Evolutionary conservation across 768 basidiomycete species (phyloP), one percentile per base, ranked within the genome.

Genomic region (Suillus clintonianus): DNA sequence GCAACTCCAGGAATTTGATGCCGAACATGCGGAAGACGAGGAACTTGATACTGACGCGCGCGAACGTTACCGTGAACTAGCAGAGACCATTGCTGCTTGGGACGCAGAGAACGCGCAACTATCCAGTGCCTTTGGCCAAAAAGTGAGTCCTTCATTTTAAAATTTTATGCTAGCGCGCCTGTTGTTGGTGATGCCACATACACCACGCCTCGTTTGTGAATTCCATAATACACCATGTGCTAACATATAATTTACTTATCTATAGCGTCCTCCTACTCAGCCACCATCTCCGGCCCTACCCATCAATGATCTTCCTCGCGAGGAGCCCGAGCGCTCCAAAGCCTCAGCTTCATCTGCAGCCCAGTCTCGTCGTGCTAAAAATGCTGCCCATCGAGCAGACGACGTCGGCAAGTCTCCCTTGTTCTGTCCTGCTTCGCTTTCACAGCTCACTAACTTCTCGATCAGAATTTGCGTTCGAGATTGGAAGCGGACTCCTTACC

Each of bases 381-480:
- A 95, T 70, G 94, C 93, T 34, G 91, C 91, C 62, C 93, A 95
- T 78, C 85, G 94, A 67, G 90, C 92, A 53, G 90, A 95, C 73
- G 92, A 95, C 72, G 91, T 94, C 68, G 91, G 92, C 92, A 70
- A 73, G 91, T 61, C 66, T 56, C 64, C 66, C 69, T 65, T 56
- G 17, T 9, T n/a, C 60, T 7, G 13, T 22, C 17, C 24, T 24
- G 2, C 65, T 53, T 57, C 53, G 15, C 42, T 2, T 51, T 66
- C 43, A 56, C 22, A 61, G 55, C 64, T 71, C 61, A 72, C 69
- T 7, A 67, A 65, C 71, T 47, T 64, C 61, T 9, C 67, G 68
- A 71, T 72, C 79, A 92, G 97, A 97, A 81, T 98, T 99, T 69
- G 97, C 97, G 45, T 96, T 97, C 70, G 97, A 99, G 80, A 99